Conservation (phyloP, 257 asterid genomes). For the Rauvolfia tetraphylla region DNA sequence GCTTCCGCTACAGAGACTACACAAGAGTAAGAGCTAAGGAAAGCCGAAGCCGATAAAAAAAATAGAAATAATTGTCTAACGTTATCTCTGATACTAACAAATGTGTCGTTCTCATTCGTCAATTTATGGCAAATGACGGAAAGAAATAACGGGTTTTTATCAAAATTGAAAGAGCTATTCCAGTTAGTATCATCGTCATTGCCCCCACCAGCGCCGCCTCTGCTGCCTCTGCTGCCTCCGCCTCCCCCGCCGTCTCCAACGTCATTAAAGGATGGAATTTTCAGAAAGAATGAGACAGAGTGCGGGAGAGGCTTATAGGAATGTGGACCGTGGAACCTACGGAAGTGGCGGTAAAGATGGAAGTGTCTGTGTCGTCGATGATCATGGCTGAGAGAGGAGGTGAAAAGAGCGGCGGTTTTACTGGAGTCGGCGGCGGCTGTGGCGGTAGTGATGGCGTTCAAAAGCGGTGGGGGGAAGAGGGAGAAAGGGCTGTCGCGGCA, state of each 20-base stretch:
- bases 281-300: slow-evolving; percentile 21
- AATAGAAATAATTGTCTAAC: slow-evolving; percentile 16
- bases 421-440: slow-evolving; percentile 23
- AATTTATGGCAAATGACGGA: slow-evolving; percentile 24
- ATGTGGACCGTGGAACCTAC: slow-evolving; percentile 1
- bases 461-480: slow-evolving; percentile 15
- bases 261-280: neutral
- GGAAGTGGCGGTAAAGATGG: slow-evolving; percentile 17
- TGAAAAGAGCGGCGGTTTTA: slow-evolving; percentile 12
- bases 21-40: slow-evolving; percentile 31
- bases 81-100: slow-evolving; percentile 19
- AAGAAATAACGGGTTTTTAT: slow-evolving; percentile 26
- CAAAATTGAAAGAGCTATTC: slow-evolving; percentile 40
- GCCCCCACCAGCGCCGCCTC: slow-evolving; percentile 35
- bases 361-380: slow-evolving; percentile 16
- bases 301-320: slow-evolving; percentile 24
- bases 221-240: slow-evolving; percentile 25
- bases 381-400: slow-evolving; percentile 20
- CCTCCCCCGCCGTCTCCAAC: neutral
- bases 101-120: slow-evolving; percentile 18
- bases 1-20: slow-evolving; percentile 62
- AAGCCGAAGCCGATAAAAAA: slow-evolving; percentile 38
- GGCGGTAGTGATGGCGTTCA: slow-evolving; percentile 9
- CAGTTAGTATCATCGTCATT: slow-evolving; percentile 29
- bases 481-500: slow-evolving; percentile 36